A percentile compares a stretch with the other conserved stretches of the same genome.
These are phyloP conservation scores for Ascochyta pisi DNA, from an alignment of 2,329 filamentous ascomycete genomes.

Conservation along the genomic window DNA sequence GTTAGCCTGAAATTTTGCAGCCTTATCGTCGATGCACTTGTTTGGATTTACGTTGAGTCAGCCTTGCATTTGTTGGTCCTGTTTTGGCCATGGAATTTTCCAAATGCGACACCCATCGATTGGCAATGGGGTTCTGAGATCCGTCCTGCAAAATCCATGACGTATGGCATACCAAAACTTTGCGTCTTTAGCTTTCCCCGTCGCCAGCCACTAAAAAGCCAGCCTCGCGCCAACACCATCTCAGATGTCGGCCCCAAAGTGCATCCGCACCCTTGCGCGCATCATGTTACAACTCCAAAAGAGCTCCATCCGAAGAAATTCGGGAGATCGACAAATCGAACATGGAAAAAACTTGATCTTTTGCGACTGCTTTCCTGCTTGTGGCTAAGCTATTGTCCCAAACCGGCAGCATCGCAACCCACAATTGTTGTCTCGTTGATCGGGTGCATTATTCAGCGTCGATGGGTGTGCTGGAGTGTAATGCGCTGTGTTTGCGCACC, in stretches of 20 bases:
- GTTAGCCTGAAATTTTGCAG: no score
- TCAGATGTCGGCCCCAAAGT: not conserved
- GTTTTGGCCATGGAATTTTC: no score
- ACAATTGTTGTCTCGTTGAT: not conserved
- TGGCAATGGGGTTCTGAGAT: no score
- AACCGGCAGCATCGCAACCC: not conserved
- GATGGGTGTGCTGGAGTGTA: not conserved
- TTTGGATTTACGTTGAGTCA: no score
- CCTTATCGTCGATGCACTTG: no score
- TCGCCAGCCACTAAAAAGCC: not conserved
- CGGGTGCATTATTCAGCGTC: no score
- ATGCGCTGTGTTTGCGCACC: not conserved
- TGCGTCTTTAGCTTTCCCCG: not conserved
- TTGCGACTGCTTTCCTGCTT: not conserved
- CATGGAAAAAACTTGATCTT: slow-evolving; percentile 5
- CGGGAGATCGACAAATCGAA: slow-evolving; percentile 25
- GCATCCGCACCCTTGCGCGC: not conserved
- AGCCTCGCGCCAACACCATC: not conserved
- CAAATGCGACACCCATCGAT: no score
- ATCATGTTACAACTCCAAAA: not conserved
- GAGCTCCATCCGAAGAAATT: slow-evolving; percentile 10
- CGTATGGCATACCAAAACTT: not conserved
- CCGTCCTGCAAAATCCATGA: not conserved
- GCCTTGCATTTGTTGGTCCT: no score
- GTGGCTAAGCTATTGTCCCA: not conserved